These are phyloP conservation scores for Phytophthora melonis DNA, from an alignment of 352 stramenopile genomes.

Conservation along the genomic window DNA sequence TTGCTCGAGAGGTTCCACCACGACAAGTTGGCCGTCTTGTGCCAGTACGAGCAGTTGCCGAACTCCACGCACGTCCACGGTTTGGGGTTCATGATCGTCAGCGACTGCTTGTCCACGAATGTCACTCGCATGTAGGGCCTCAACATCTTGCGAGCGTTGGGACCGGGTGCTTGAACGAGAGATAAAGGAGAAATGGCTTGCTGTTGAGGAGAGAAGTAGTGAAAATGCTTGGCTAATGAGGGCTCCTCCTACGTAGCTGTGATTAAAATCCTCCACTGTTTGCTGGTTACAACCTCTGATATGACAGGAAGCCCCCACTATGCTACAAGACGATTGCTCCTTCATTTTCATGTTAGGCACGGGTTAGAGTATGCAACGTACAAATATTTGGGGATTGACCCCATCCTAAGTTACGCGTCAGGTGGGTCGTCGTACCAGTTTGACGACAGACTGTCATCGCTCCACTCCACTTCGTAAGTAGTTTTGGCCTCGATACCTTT, in stretches of 20 bases:
- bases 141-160: background rate
- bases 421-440: constrained; percentile 16
- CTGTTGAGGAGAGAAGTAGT: background rate
- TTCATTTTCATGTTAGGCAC: background rate
- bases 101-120: background rate
- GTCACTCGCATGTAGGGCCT: constrained; percentile 7
- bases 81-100: constrained; percentile 15
- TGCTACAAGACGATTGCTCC: too few relatives aligned
- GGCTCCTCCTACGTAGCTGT: background rate
- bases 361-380: too few relatives aligned
- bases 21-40: background rate
- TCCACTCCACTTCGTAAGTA: background rate
- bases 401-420: background rate
- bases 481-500: background rate
- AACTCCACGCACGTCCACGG: constrained; percentile 19
- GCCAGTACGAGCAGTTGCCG: constrained; percentile 19
- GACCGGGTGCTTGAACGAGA: background rate
- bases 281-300: too few relatives aligned
- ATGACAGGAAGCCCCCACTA: background rate
- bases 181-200: background rate
- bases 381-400: too few relatives aligned
- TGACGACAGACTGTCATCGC: background rate
- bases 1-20: constrained; percentile 19
- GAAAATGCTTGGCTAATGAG: too few relatives aligned
- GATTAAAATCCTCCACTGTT: background rate